Conservation (phyloP, 805 yeast genomes). For the Zygosaccharomyces rouxii region DNA sequence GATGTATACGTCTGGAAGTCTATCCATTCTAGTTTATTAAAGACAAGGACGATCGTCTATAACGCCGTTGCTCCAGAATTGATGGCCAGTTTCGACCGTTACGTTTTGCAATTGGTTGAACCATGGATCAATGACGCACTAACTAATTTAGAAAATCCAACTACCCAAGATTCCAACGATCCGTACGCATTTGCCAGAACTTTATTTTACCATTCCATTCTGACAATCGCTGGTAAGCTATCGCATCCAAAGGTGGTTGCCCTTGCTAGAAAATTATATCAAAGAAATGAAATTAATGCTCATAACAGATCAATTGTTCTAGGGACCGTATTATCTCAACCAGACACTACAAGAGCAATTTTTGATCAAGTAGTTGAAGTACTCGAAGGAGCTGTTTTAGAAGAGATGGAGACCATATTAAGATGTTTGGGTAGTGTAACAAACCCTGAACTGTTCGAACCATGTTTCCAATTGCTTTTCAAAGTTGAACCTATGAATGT, state of each 20-base stretch:
- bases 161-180: constrained; percentile 24
- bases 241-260: constrained; percentile 12
- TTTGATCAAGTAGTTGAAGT: constrained; percentile 39
- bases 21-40: constrained; percentile 25
- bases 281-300: constrained; percentile 2
- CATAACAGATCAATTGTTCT: constrained; percentile 37
- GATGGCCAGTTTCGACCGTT: constrained; percentile 22
- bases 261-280: constrained; percentile 7
- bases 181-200: constrained; percentile 22
- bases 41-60: constrained; percentile 10
- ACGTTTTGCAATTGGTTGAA: constrained; percentile 42
- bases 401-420: constrained; percentile 51
- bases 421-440: constrained; percentile 45
- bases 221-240: constrained; percentile 11
- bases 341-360: constrained; percentile 30
- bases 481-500: constrained; percentile 50
- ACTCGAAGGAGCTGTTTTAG: constrained; percentile 42
- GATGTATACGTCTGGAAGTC: constrained; percentile 41
- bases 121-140: constrained; percentile 42
- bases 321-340: constrained; percentile 40
- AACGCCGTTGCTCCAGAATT: constrained; percentile 22
- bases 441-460: constrained; percentile 35
- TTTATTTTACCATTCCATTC: constrained; percentile 26
- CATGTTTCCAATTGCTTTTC: constrained; percentile 37
- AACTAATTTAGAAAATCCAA: constrained; percentile 31